These are phyloP conservation scores for Cymbomonas tetramitiformis DNA, from an alignment of 139 green algal species.

Conservation along the genomic window DNA sequence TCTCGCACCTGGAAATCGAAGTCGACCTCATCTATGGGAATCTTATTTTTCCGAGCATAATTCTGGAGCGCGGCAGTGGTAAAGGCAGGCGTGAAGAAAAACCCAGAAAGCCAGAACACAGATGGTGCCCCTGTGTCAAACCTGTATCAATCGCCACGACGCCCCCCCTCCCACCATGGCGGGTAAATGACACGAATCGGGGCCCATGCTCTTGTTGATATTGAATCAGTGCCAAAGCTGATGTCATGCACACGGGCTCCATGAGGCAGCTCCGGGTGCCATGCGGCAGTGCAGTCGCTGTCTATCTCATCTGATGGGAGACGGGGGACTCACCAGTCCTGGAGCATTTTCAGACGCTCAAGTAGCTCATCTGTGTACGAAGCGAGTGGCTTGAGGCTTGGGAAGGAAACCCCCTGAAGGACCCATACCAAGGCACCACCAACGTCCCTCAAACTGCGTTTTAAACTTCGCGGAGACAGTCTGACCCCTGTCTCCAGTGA, in stretches of 20 bases:
- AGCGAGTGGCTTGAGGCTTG: conserved; percentile 56
- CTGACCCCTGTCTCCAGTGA: no score
- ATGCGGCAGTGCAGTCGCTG: no score
- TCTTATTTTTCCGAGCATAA: conserved; percentile 45
- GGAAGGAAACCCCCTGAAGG: conserved; percentile 50
- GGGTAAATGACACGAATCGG: no score
- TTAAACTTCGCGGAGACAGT: no score
- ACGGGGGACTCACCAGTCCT: conserved; percentile 49
- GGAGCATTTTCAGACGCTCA: not conserved
- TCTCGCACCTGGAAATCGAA: conserved; percentile 31
- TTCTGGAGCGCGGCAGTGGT: conserved; percentile 40
- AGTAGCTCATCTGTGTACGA: conserved; percentile 57
- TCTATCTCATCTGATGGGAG: no score
- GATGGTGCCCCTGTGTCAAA: conserved; percentile 36
- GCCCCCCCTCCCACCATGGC: no score
- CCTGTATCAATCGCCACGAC: no score
- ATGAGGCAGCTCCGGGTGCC: no score
- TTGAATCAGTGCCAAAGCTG: not conserved
- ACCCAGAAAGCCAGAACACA: conserved; percentile 59
- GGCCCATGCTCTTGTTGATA: not conserved
- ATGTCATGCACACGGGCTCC: not conserved
- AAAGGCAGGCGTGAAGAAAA: conserved; percentile 53
- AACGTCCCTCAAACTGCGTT: no score
- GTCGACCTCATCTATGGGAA: conserved; percentile 31
- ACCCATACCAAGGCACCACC: no score